phyloP scores from a whole-genome alignment of 2,329 filamentous ascomycete genomes.

The Diaporthe sp. region DNA sequence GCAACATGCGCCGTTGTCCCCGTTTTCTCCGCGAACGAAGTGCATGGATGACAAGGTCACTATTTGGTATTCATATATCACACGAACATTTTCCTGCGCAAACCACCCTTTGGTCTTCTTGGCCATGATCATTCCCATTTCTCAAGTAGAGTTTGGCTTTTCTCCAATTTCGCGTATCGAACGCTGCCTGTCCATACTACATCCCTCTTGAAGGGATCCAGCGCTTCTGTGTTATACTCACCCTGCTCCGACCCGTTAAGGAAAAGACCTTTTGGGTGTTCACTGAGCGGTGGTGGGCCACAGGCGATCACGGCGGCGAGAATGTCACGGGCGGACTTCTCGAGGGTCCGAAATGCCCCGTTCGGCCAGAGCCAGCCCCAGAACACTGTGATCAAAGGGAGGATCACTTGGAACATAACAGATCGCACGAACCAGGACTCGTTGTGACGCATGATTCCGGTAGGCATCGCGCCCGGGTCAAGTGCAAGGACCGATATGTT shows the following conservation, averaged over 20 bases:
- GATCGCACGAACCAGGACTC: neutral
- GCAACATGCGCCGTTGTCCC: too few relatives aligned
- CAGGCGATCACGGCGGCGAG: slow-evolving; percentile 6
- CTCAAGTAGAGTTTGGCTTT: neutral
- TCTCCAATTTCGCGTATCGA: neutral
- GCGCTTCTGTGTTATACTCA: neutral
- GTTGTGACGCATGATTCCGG: neutral
- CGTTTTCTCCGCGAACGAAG: too few relatives aligned
- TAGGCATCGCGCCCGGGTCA: slow-evolving; percentile 9
- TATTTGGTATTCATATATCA: too few relatives aligned
- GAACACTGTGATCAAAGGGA: neutral
- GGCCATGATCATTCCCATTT: neutral
- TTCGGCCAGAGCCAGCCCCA: slow-evolving; percentile 11
- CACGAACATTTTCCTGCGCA: too few relatives aligned
- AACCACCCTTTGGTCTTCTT: too few relatives aligned
- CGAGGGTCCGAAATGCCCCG: neutral
- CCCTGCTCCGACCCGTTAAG: neutral
- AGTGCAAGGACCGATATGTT: slow-evolving; percentile 12
- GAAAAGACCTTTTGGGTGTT: slow-evolving; percentile 4
- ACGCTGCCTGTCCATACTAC: slow-evolving; percentile 18
- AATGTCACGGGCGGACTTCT: slow-evolving; percentile 11
- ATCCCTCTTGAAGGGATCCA: neutral
- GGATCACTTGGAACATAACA: neutral
- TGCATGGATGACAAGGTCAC: too few relatives aligned
- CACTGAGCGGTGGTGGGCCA: slow-evolving; percentile 25